Evolutionary conservation across 2,329 filamentous ascomycete species (phyloP).

Genomic region (Ophiognomonia clavigignenti-juglandacearum): DNA sequence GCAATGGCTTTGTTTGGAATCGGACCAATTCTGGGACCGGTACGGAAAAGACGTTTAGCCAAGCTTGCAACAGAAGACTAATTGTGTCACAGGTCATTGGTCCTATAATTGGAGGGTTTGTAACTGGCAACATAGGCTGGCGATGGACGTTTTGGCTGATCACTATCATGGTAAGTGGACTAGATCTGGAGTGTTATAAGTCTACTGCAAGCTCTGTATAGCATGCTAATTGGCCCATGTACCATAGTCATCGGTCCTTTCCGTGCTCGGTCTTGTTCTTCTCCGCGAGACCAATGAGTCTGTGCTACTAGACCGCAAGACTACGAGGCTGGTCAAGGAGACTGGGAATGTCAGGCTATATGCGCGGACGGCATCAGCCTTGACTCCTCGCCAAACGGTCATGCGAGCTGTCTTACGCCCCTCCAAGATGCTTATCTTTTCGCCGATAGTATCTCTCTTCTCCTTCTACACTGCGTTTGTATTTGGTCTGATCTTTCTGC

Average conservation of each 20-base stretch:
- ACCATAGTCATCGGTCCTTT: no score
- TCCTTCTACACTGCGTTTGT: slow-evolving; percentile 49
- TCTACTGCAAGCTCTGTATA: no score
- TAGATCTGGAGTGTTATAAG: no score
- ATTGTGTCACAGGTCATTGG: no score
- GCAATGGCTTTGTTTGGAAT: not conserved
- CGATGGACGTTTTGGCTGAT: not conserved
- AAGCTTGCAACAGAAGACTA: no score
- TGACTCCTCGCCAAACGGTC: slow-evolving; percentile 29
- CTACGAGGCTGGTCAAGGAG: slow-evolving; percentile 29
- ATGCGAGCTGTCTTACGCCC: slow-evolving; percentile 48
- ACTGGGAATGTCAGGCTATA: slow-evolving; percentile 36
- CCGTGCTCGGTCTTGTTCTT: no score
- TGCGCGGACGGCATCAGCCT: slow-evolving; percentile 37
- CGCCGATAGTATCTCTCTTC: slow-evolving; percentile 54
- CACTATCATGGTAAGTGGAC: no score
- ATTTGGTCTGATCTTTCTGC: slow-evolving; percentile 38
- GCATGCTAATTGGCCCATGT: not conserved
- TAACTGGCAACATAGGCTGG: not conserved
- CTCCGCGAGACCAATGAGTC: not conserved
- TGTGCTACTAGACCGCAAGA: slow-evolving; percentile 21
- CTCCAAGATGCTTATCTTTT: slow-evolving; percentile 51
- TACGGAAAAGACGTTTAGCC: no score
- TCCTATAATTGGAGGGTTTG: not conserved
- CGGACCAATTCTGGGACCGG: not conserved